Base-by-base conservation (phyloP, 2,329 filamentous ascomycete species). In the Fusarium proliferatum region DNA sequence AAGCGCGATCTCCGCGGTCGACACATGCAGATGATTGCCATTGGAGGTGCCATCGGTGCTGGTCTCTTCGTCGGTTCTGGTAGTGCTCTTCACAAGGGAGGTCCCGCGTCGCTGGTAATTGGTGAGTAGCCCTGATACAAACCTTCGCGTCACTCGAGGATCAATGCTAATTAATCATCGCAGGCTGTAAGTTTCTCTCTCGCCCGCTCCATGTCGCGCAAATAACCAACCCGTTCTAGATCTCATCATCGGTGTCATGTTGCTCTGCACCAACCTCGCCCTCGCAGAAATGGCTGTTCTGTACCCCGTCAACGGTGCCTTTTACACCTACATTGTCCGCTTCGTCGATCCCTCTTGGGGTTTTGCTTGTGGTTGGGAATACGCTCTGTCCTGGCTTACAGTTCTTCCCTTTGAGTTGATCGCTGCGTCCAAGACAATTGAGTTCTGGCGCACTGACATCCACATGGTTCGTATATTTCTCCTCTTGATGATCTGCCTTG, bases 11-110 rank as follows among this genome's bases (percentile, higher is more conserved):
- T 97, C 75, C 95, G 95, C 83, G 90, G 90, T 30, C 88, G 95
- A 60, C 96, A 98, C 85, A 82, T 98, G 81, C 95, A 98, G 85
- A 98, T 98, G 96, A 98, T 98, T 86, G 96, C 96, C 28, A 97
- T 98, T 73, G 93, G 76, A 38, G 76, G 76, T 62, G 76, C 76
- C 63, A 55, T 78, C 88, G 92, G 92, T 69, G 95, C 93, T 36
- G 95, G 95, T 77, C 86, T 98, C 7, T 97, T 97, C 80, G 94
- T 98, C 51, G 93, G 94, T 38, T 96, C 94, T 1, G 94, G 93
- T 61, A 86, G 86, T 71, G 91, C 94, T 11, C 86, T 97, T 65
- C 85, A 89, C 56, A 86, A 86, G 30, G 94, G 94, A 74, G 94
- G 94, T 9, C 94, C 94, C 6, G 94, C 92, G 2, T 92, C 93